phyloP scores from a whole-genome alignment of 495 filamentous ascomycete genomes.

The Jackrogersella multiformis region DNA sequence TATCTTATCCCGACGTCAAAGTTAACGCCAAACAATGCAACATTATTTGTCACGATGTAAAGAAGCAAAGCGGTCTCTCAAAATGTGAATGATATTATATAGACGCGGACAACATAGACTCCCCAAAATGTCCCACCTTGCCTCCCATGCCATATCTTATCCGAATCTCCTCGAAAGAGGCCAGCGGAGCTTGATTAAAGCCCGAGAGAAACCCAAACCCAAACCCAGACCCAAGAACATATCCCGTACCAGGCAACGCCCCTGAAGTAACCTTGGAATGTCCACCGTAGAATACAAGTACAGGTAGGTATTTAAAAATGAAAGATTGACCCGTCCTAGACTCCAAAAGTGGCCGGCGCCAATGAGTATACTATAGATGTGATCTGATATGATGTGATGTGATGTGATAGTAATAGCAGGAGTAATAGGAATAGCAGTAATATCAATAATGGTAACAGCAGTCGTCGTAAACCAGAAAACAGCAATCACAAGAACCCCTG shows the following conservation, averaged over 20 bases:
- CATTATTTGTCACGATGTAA: too few relatives aligned
- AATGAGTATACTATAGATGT: neutral
- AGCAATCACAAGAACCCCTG: slow-evolving; percentile 9
- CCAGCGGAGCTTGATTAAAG: slow-evolving; percentile 29
- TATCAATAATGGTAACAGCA: neutral
- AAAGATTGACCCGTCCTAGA: neutral
- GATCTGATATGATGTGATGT: neutral
- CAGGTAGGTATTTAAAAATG: slow-evolving; percentile 2
- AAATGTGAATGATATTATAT: slow-evolving; percentile 3
- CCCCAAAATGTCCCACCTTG: neutral
- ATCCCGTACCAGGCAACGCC: neutral
- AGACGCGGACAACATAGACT: neutral
- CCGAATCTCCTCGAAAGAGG: neutral
- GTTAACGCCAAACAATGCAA: neutral
- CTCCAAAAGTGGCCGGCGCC: slow-evolving; percentile 8
- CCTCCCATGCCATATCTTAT: neutral
- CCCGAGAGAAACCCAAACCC: slow-evolving; percentile 14
- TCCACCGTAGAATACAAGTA: slow-evolving; percentile 11
- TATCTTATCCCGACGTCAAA: slow-evolving; percentile 5
- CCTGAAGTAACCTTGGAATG: neutral
- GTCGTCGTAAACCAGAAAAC: neutral
- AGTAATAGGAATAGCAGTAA: neutral
- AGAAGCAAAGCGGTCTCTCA: neutral
- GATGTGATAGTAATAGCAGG: neutral
- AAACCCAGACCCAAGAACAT: neutral